Base-by-base conservation (phyloP, 2,329 filamentous ascomycete genomes). In the Ophiostoma pallidulum region DNA sequence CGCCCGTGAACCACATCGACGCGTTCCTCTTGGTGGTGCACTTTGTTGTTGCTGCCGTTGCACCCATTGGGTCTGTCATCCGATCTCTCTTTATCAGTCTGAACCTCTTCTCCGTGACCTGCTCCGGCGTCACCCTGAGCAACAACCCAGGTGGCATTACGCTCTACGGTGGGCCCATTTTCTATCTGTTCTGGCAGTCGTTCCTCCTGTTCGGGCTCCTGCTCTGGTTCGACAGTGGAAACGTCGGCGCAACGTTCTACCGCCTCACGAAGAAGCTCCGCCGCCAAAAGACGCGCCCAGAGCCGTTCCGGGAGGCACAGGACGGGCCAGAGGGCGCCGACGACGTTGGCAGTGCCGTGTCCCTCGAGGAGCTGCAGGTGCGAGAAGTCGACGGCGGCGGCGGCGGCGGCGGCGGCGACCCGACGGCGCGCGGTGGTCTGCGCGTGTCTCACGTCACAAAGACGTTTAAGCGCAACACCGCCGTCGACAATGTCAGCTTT, bases 401-500 rank as follows among this genome's bases (percentile, higher is more conserved):
- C n/a, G n/a, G n/a, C n/a, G n/a, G n/a, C n/a, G n/a, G n/a, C n/a
- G 36, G 76, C 87, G 22, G 41, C 36, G 6, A 18, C 39, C 29
- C 38, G 10, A n/a, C 45, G n/a, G 81, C 89, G 54, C 82, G 89
- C 54, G 85, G n/a, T n/a, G n/a, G 86, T 14, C 76, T 96, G 14
- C 78, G 82, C n/a, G 85, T 94, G 4, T 65, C 86, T 37, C 79
- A 94, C 60, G 68, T 94, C 2, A 87, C 82, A 28, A 96, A 95
- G 63, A 73, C 76, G 0, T 96, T 95, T 56, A 78, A 80, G 13
- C 74, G 74, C 52, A 82, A 84, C 55, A 79, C 81, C 1, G 90
- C 87, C 3, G 88, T 96, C n/a, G 82, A 94, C 56, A 86, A 95
- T 57, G 78, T 94, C 36, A 86, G 84, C 0, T 95, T 96, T 58